These are phyloP conservation scores for Neofusicoccum sp. DNA, from an alignment of 2,329 filamentous ascomycete genomes.

Conservation along the genomic window DNA sequence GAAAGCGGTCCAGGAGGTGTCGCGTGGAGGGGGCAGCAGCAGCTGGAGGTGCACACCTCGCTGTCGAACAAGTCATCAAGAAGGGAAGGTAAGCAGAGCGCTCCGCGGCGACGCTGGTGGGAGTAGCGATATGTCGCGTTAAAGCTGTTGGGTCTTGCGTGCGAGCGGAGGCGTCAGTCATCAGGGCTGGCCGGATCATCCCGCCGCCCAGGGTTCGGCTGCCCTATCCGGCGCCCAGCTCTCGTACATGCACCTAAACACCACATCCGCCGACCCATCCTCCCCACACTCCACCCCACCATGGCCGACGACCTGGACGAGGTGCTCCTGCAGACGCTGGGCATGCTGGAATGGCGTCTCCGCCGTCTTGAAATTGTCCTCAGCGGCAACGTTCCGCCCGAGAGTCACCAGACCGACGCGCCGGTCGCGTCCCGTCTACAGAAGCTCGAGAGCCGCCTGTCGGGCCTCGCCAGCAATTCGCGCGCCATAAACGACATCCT, in stretches of 20 bases:
- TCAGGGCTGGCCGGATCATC: slow-evolving; percentile 6
- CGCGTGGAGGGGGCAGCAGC: neutral
- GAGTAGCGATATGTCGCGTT: neutral
- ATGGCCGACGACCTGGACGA: slow-evolving; percentile 38
- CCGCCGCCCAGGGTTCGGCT: slow-evolving; percentile 7
- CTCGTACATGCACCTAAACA: neutral
- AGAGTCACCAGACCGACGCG: slow-evolving; percentile 25
- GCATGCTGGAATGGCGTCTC: slow-evolving; percentile 46
- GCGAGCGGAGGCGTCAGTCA: slow-evolving; percentile 17
- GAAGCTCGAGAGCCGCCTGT: slow-evolving; percentile 36
- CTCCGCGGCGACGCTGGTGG: neutral
- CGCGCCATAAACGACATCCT: slow-evolving; percentile 40
- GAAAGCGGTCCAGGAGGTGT: neutral
- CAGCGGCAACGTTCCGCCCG: slow-evolving; percentile 33
- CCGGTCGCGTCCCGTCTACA: slow-evolving; percentile 35
- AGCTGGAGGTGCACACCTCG: slow-evolving; percentile 10
- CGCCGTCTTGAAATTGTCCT: slow-evolving; percentile 45
- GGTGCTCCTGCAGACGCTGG: slow-evolving; percentile 41
- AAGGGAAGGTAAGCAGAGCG: neutral
- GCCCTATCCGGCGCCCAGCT: slow-evolving; percentile 3
- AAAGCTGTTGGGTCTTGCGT: slow-evolving; percentile 1
- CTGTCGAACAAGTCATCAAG: slow-evolving; percentile 11
- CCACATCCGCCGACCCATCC: neutral
- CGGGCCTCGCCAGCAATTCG: slow-evolving; percentile 41
- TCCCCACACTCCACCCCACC: neutral